Base-by-base conservation (phyloP, 176 grass and related monocot species). In the Ensete ventricosum region DNA sequence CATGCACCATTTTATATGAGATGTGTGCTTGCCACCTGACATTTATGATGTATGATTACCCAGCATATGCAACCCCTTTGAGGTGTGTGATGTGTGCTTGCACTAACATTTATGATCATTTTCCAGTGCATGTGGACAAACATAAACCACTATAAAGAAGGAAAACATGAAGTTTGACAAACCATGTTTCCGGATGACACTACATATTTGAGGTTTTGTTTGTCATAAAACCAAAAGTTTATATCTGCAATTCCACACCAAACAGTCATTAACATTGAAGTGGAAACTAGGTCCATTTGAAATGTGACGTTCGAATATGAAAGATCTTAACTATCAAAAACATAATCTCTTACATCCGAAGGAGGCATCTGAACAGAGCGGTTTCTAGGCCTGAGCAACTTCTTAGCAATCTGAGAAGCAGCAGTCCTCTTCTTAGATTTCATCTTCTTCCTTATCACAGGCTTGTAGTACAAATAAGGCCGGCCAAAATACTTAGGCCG, bases 331-430 rank as follows among this genome's bases (percentile, higher is more conserved):
- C 11, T 65, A 65, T 12, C 9, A 13, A 9, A 26, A 9, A 3
- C 63, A 65, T 70, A 49, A 70, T 51, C 43, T 68, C 86, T 94
- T 91, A 99, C 96, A 83, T 99, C 91, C 0, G 84, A 73, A 0
- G 91, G 86, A 4, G 91, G 79, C 11, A 79, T 72, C 58, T 83
- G 74, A 10, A 77, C 74, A 59, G 83, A 62, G 27, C 86, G 62
- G 50, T 84, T 95, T 50, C 84, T 71, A 23, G 85, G 85, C 11
- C 73, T 79, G 74, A 99, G 88, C 26, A 99, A 60, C 85, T 95
- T 99, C 80, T 99, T 99, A 52, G 83, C 96, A 77, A 99, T 99
- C 82, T 94, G 90, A 10, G 90, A 87, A 16, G 96, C 91, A 11
- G 96, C 78, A 12, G 91, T 85, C 74, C 91, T 88, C 86, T 83